phyloP scores from a whole-genome alignment of 441 rosid species.

The Biscutella laevigata region DNA sequence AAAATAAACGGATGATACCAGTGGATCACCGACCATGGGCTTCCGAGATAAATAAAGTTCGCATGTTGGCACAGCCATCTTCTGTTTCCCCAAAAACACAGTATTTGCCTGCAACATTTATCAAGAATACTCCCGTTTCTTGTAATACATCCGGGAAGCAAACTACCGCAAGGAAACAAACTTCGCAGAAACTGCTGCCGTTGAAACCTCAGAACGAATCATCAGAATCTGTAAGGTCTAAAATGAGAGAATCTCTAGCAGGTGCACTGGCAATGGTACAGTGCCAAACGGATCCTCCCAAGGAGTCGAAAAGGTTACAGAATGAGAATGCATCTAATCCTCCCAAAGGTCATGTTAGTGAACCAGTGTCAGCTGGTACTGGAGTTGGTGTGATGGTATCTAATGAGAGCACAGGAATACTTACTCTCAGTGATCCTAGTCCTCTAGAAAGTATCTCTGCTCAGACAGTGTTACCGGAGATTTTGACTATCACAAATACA shows the following conservation, averaged over 20 bases:
- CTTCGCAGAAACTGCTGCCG: slow-evolving; percentile 27
- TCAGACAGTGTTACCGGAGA: slow-evolving; percentile 21
- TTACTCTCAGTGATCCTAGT: slow-evolving; percentile 13
- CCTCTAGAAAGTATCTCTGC: slow-evolving; percentile 9
- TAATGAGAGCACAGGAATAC: slow-evolving; percentile 19
- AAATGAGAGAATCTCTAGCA: slow-evolving; percentile 67
- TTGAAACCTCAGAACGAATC: slow-evolving; percentile 40
- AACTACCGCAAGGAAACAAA: slow-evolving; percentile 31
- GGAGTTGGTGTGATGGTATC: slow-evolving; percentile 16
- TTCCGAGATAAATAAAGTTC: too few species aligned
- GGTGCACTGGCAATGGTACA: slow-evolving; percentile 64
- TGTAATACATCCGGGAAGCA: slow-evolving; percentile 31
- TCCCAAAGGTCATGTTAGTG: slow-evolving; percentile 14
- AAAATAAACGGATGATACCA: slow-evolving; percentile 45
- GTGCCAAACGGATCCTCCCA: slow-evolving; percentile 25
- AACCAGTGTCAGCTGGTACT: slow-evolving; percentile 17
- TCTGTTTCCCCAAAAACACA: slow-evolving; percentile 30
- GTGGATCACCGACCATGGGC: too few species aligned
- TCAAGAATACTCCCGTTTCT: slow-evolving; percentile 33
- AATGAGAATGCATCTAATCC: slow-evolving; percentile 21
- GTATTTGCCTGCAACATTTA: slow-evolving; percentile 25
- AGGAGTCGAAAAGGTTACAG: slow-evolving; percentile 26
- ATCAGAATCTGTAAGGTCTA: slow-evolving; percentile 60
- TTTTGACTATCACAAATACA: slow-evolving; percentile 14
- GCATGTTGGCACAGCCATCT: too few species aligned